Conservation (phyloP, 148 eudicot species). For the Nyssa sinensis region DNA sequence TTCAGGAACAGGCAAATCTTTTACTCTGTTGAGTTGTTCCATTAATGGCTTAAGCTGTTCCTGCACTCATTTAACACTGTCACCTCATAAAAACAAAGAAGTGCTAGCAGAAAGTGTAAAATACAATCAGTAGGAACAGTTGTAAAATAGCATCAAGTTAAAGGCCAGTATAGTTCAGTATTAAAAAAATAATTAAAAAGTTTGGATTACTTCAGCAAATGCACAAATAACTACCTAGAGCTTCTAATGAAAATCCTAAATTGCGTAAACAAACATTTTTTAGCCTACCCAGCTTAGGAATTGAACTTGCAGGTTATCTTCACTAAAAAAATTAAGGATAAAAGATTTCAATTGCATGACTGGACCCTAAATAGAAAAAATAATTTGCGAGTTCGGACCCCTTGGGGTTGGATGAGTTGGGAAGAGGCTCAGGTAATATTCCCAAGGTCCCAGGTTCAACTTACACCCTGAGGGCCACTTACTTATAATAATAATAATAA, state of each 20-base stretch:
- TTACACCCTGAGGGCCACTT: too few relatives aligned
- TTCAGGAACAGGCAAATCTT: slow-evolving; percentile 82
- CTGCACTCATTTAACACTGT: slow-evolving; percentile 36
- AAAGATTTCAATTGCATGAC: too few relatives aligned
- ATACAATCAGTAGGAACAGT: background rate
- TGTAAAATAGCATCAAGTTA: background rate
- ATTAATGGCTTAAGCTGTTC: slow-evolving; percentile 82
- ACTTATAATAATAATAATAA: too few relatives aligned
- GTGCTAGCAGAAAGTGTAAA: background rate
- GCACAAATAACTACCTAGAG: slow-evolving; percentile 3
- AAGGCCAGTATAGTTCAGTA: background rate
- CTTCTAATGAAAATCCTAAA: background rate
- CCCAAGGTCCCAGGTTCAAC: too few relatives aligned
- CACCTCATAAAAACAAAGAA: background rate
- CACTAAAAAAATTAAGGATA: too few relatives aligned
- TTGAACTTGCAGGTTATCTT: background rate
- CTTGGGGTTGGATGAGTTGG: too few relatives aligned
- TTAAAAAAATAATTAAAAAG: background rate
- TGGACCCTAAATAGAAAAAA: too few relatives aligned
- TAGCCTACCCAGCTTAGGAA: background rate
- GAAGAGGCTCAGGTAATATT: too few relatives aligned
- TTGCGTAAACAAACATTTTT: background rate
- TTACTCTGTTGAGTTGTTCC: slow-evolving; percentile 78
- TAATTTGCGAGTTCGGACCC: background rate
- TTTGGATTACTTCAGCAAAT: background rate